phyloP scores from a whole-genome alignment of 106 monocot species.

The Narthecium ossifragum region DNA sequence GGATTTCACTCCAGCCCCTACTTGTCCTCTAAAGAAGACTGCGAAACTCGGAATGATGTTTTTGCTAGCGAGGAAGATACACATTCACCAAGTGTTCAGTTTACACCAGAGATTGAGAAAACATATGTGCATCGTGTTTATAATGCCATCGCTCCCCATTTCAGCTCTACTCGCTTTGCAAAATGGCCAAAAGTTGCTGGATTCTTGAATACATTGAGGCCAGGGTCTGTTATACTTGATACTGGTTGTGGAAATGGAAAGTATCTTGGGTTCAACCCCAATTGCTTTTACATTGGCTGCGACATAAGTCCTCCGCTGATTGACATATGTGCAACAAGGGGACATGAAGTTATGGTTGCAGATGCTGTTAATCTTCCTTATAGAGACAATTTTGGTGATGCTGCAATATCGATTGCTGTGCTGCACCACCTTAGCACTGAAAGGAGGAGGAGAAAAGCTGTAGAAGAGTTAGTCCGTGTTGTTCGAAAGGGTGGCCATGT shows the following conservation, averaged over 20 bases:
- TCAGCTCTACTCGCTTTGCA: constrained; percentile 88
- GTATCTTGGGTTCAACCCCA: constrained; percentile 66
- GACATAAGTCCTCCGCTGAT: constrained; percentile 80
- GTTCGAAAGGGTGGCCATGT: constrained; percentile 71
- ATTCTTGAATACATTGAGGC: constrained; percentile 63
- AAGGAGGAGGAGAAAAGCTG: constrained; percentile 73
- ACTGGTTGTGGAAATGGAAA: constrained; percentile 98
- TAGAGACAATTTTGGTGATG: constrained; percentile 68
- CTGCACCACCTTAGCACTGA: constrained; percentile 95
- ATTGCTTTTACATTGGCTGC: constrained; percentile 75
- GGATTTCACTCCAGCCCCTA: no score
- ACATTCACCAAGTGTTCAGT: no score
- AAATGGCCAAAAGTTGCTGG: constrained; percentile 93
- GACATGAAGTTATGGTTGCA: constrained; percentile 86
- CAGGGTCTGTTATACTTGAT: constrained; percentile 69
- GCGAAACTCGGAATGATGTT: no score
- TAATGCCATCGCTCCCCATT: constrained; percentile 93
- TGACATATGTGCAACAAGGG: constrained; percentile 64
- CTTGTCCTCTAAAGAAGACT: no score
- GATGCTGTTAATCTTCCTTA: constrained; percentile 90
- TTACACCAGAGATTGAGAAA: constrained; percentile 92
- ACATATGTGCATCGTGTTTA: constrained; percentile 88
- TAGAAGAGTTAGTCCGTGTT: constrained; percentile 76
- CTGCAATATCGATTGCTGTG: constrained; percentile 90
- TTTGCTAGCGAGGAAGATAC: no score